Evolutionary conservation across 352 stramenopile species (phyloP).

Genomic region (Phytophthora cactorum): DNA sequence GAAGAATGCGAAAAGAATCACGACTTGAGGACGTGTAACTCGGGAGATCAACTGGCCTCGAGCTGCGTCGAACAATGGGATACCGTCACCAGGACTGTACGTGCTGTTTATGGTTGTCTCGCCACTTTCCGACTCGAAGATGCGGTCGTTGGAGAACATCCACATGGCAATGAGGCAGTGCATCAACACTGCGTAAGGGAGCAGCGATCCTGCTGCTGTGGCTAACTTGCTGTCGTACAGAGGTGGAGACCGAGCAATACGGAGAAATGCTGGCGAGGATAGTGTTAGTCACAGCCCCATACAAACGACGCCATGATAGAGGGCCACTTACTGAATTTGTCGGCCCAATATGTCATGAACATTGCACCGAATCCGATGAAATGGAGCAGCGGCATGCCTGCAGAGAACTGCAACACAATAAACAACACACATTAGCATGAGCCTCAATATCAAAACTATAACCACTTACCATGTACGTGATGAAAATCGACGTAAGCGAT

Average conservation of each 20-base stretch:
- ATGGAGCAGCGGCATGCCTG: constrained; percentile 81
- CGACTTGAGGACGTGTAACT: constrained; percentile 74
- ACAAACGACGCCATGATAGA: neutral
- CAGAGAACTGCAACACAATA: constrained; percentile 60
- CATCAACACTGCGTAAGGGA: constrained; percentile 79
- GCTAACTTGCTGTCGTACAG: constrained; percentile 79
- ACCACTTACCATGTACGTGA: constrained; percentile 69
- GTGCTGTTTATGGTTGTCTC: constrained; percentile 16
- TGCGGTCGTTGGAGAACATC: constrained; percentile 89
- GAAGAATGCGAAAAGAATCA: constrained; percentile 80
- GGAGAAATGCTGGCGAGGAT: constrained; percentile 55
- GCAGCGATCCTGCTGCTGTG: constrained; percentile 52
- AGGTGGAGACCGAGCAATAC: constrained; percentile 69
- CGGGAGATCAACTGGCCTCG: constrained; percentile 60
- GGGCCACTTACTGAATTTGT: constrained; percentile 79
- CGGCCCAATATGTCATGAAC: constrained; percentile 84
- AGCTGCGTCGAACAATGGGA: constrained; percentile 57
- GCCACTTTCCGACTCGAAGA: constrained; percentile 72
- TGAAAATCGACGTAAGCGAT: constrained; percentile 84
- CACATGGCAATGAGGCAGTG: constrained; percentile 81
- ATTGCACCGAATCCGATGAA: constrained; percentile 76
- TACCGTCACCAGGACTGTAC: constrained; percentile 50
- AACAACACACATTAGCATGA: neutral
- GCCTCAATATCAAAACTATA: too few relatives aligned
- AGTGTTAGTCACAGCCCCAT: neutral